These are phyloP conservation scores for Fusarium nanum DNA, from an alignment of 2,329 filamentous ascomycete genomes.

Conservation along the genomic window DNA sequence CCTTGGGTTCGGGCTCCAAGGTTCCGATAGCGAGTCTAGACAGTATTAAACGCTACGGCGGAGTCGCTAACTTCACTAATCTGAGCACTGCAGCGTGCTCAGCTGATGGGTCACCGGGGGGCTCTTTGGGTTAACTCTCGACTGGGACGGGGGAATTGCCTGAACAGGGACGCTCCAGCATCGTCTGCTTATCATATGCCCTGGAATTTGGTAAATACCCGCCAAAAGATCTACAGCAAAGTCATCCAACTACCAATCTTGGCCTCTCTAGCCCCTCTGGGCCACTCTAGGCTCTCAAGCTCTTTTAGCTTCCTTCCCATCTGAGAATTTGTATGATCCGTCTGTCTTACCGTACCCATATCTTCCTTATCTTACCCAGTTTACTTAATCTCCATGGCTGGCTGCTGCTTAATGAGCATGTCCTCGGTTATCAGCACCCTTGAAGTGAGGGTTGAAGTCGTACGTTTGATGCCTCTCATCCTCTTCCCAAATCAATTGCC, in stretches of 20 bases:
- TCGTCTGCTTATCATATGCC: background rate
- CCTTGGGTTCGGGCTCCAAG: background rate
- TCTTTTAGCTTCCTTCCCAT: background rate
- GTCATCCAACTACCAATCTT: background rate
- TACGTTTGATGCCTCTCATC: conserved; percentile 37
- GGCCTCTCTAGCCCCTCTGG: background rate
- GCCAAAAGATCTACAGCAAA: background rate
- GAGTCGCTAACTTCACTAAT: background rate
- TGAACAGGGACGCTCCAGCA: background rate
- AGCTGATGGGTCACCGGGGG: background rate
- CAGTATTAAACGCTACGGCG: background rate
- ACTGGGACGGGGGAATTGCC: background rate
- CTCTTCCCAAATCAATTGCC: background rate
- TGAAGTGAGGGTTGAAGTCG: conserved; percentile 32
- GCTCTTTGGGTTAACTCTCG: background rate
- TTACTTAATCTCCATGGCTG: background rate
- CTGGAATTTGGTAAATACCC: background rate
- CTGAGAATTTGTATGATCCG: background rate
- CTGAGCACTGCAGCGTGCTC: background rate
- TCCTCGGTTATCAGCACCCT: background rate
- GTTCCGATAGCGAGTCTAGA: background rate
- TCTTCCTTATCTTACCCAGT: background rate
- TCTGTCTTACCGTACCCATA: background rate
- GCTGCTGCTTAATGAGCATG: background rate
- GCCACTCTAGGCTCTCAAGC: background rate